These are phyloP conservation scores for Solanum bukasovii DNA, from an alignment of 257 asterid species.

Conservation along the genomic window DNA sequence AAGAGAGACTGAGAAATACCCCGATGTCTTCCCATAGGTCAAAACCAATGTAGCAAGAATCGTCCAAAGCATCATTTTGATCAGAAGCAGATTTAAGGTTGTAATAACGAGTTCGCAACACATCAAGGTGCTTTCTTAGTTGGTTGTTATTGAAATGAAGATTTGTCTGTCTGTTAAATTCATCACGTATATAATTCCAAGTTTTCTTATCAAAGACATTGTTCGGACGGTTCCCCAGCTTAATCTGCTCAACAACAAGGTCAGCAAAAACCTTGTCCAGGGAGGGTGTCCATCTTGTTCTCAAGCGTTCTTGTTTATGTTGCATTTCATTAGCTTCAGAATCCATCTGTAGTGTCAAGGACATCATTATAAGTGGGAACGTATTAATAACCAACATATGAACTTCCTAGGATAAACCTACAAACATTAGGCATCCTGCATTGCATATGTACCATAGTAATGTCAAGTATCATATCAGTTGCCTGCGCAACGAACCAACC, in stretches of 20 bases:
- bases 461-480: not conserved
- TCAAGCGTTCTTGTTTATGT: constrained; percentile 77
- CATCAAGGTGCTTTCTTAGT: constrained; percentile 84
- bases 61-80: constrained; percentile 51
- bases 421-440: not conserved
- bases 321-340: constrained; percentile 50
- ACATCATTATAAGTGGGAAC: not conserved
- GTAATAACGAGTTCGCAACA: constrained; percentile 74
- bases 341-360: constrained; percentile 45
- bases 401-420: not conserved
- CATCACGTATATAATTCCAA: constrained; percentile 77
- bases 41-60: constrained; percentile 63
- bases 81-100: constrained; percentile 50
- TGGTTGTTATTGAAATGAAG: constrained; percentile 86
- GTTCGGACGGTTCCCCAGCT: constrained; percentile 66
- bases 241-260: constrained; percentile 77
- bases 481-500: not conserved
- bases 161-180: constrained; percentile 57
- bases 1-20: constrained; percentile 24
- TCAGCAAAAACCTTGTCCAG: constrained; percentile 80
- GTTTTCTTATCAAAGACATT: constrained; percentile 91
- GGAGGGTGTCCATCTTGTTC: constrained; percentile 87
- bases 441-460: not conserved
- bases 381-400: not conserved
- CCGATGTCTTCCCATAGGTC: constrained; percentile 95